phyloP scores from a whole-genome alignment of 768 basidiomycete genomes.

The Psilocybe cubensis region DNA sequence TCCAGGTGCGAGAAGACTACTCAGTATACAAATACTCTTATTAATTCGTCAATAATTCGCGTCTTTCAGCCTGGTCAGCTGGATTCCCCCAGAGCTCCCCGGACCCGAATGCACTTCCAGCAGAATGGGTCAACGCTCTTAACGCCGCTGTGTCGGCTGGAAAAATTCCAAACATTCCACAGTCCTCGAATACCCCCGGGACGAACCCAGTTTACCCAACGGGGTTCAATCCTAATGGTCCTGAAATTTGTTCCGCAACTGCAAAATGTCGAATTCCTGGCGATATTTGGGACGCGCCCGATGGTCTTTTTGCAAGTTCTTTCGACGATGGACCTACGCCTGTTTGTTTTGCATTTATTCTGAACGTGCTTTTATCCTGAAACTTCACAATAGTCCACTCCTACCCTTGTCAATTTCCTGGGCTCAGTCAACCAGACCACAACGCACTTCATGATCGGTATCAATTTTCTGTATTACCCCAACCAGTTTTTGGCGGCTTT shows the following conservation, averaged over 20 bases:
- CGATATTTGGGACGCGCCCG: constrained; percentile 80
- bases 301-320: constrained; percentile 62
- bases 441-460: constrained; percentile 91
- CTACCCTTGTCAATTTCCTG: constrained; percentile 67
- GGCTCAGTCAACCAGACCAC: constrained; percentile 63
- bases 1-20: constrained; percentile 48
- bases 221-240: constrained; percentile 46
- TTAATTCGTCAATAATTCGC: too few relatives aligned
- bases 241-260: constrained; percentile 75
- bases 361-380: neutral
- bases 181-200: constrained; percentile 40
- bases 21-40: too few relatives aligned
- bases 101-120: constrained; percentile 57
- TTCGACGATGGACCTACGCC: constrained; percentile 84
- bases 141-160: constrained; percentile 66
- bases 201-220: constrained; percentile 48
- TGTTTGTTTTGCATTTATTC: constrained; percentile 23
- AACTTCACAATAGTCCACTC: constrained; percentile 35
- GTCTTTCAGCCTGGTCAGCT: constrained; percentile 63
- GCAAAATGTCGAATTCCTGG: constrained; percentile 64
- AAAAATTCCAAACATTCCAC: constrained; percentile 72
- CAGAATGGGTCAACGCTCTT: constrained; percentile 74
- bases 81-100: constrained; percentile 58
- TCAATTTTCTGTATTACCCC: constrained; percentile 67
- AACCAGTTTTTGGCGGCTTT: constrained; percentile 59